phyloP scores from a whole-genome alignment of 1,284 basidiomycete genomes.

The Fomitopsis pinicola region DNA sequence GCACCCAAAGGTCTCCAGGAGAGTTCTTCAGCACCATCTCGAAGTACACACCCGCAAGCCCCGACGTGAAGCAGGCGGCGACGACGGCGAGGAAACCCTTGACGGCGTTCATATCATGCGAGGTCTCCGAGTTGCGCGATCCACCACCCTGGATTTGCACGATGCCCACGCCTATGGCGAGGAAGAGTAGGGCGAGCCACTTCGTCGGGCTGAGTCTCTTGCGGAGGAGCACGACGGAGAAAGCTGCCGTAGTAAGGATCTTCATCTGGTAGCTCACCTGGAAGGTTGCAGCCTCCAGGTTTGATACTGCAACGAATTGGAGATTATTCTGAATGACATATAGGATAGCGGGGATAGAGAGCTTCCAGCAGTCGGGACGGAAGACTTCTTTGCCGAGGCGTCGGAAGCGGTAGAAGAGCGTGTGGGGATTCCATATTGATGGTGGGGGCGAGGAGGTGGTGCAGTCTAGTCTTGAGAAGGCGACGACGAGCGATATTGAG shows the following conservation, averaged over 20 bases:
- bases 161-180: conserved; percentile 89
- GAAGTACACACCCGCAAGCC: conserved; percentile 98
- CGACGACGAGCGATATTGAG: conserved; percentile 79
- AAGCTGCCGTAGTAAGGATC: conserved; percentile 94
- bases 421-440: conserved; percentile 30
- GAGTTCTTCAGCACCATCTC: conserved; percentile 96
- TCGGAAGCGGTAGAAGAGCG: conserved; percentile 36
- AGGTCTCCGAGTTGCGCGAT: conserved; percentile 31
- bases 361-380: conserved; percentile 91
- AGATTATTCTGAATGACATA: conserved; percentile 97
- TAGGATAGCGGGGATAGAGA: conserved; percentile 93
- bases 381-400: conserved; percentile 49
- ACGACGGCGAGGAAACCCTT: conserved; percentile 87
- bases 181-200: conserved; percentile 81
- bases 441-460: conserved; percentile 23
- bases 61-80: conserved; percentile 92
- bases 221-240: conserved; percentile 87
- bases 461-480: conserved; percentile 40
- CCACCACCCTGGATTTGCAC: conserved; percentile 76
- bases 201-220: conserved; percentile 73
- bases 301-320: conserved; percentile 90
- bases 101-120: conserved; percentile 67
- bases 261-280: conserved; percentile 97
- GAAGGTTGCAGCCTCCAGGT: conserved; percentile 93
- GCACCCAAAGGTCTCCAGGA: conserved; percentile 88